Percentiles rank a stretch among this genome's conserved stretches.
Conservation (phyloP, 768 basidiomycete genomes). For the Kwoniella newhampshirensis region DNA sequence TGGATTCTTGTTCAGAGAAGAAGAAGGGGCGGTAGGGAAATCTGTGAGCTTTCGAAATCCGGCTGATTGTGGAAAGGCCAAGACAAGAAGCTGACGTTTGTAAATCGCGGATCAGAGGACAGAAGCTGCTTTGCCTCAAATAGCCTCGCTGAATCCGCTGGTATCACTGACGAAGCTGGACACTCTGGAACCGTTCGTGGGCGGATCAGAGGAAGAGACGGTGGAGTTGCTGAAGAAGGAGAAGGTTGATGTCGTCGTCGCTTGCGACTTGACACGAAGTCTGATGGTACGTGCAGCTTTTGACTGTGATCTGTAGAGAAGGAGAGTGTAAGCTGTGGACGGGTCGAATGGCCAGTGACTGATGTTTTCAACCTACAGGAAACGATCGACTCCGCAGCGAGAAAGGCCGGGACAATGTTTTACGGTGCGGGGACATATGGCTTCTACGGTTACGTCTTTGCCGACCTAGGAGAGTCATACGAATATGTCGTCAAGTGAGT, state of each 20-base stretch:
- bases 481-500: slow-evolving; percentile 81
- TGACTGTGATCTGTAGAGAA: too few relatives aligned
- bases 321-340: too few relatives aligned
- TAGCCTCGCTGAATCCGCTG: slow-evolving; percentile 88
- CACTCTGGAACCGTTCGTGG: slow-evolving; percentile 62
- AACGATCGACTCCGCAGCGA: slow-evolving; percentile 74
- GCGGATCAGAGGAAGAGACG: slow-evolving; percentile 34
- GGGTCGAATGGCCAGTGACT: too few relatives aligned
- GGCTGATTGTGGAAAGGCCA: neutral
- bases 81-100: neutral
- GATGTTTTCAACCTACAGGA: too few relatives aligned
- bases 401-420: slow-evolving; percentile 71
- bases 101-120: slow-evolving; percentile 63
- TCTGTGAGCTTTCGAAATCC: slow-evolving; percentile 60
- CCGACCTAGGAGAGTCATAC: slow-evolving; percentile 76
- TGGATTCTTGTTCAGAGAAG: slow-evolving; percentile 90
- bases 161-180: slow-evolving; percentile 74
- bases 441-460: slow-evolving; percentile 87
- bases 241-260: slow-evolving; percentile 72
- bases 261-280: slow-evolving; percentile 73
- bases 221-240: slow-evolving; percentile 43
- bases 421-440: slow-evolving; percentile 93
- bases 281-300: slow-evolving; percentile 59
- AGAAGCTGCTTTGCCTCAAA: slow-evolving; percentile 75
- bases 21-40: slow-evolving; percentile 72